phyloP scores from a whole-genome alignment of 768 basidiomycete species.

The Tylopilus subfusipes region DNA sequence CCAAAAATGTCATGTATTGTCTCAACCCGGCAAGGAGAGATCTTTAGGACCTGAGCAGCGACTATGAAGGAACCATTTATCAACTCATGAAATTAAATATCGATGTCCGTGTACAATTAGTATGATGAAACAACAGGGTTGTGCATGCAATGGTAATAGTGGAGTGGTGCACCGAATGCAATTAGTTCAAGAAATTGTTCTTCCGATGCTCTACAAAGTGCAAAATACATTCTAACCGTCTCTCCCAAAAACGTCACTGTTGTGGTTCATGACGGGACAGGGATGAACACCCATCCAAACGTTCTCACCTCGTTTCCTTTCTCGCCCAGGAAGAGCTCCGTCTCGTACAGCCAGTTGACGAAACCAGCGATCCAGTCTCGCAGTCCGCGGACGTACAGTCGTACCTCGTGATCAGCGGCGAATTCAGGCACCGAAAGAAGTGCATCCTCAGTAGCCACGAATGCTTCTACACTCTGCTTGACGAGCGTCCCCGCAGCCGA shows the following conservation, averaged over 20 bases:
- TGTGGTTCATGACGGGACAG: constrained; percentile 3
- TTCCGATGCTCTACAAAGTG: background rate
- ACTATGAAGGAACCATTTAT: background rate
- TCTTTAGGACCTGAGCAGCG: background rate
- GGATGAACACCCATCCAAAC: constrained; percentile 62
- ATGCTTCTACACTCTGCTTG: constrained; percentile 29
- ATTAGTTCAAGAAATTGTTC: constrained; percentile 10
- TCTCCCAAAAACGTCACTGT: background rate
- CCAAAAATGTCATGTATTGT: too few relatives aligned
- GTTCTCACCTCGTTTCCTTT: constrained; percentile 54
- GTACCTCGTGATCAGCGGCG: constrained; percentile 24
- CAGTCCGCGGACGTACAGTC: constrained; percentile 46
- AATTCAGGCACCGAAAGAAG: constrained; percentile 15
- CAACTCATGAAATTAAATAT: background rate
- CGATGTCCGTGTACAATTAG: background rate
- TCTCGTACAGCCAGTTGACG: constrained; percentile 67
- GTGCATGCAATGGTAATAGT: background rate
- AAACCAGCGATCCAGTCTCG: constrained; percentile 54
- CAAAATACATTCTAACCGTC: background rate
- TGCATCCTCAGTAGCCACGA: constrained; percentile 21
- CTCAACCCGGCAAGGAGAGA: background rate
- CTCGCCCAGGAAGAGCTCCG: constrained; percentile 55
- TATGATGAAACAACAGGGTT: background rate
- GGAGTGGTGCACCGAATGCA: background rate
- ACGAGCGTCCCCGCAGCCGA: constrained; percentile 22